Evolutionary conservation across 257 asterid genomes (phyloP), one percentile per base, ranked within the genome.

Genomic region (Gentiana dahurica): DNA sequence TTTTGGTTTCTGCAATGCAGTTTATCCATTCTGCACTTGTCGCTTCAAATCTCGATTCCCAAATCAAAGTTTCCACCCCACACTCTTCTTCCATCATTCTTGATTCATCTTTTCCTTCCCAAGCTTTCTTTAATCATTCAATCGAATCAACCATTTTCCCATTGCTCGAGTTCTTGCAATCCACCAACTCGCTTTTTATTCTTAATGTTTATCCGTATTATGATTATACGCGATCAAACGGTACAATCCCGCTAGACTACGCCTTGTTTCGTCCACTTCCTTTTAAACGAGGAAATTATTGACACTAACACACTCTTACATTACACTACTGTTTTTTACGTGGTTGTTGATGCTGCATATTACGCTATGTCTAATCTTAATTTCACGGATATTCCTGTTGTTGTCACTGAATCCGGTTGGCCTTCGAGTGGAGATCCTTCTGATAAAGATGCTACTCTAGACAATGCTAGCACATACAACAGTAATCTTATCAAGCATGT

Each of bases 51-150:
- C 95, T 86, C 2, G 96, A 73, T 44, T 65, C 83, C 55, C 84
- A 71, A 24, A 78, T 90, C 53, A 84, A 84, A 71, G 95, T 90
- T 34, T 87, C 98, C 53, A 80, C 94, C 5, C 96, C 96, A 0
- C 94, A 75, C 51, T 69, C 98, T 1, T 82, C 95, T 39, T 74
- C 84, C 34, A 67, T 90, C 53, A 77, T 90, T 72, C 96, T 90
- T 4, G 96, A 90, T 71, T 85, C 96, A 2, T 90, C 87, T 47
- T 96, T 96, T 1, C 97, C 97, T 12, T 89, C 97, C 49, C 97
- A 86, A 24, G 24, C 24, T 24, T 24, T 24, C 24, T 24, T 24
- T 24, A 24, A 24, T 24, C 24, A 24, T 24, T 24, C 24, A 24
- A 24, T 24, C 1, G 24, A 0, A 24, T 24, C 24, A 24, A 24